Percentiles rank a stretch among this genome's conserved stretches.
Evolutionary conservation across 106 monocot species (phyloP).

Genomic region (Chionographis japonica): DNA sequence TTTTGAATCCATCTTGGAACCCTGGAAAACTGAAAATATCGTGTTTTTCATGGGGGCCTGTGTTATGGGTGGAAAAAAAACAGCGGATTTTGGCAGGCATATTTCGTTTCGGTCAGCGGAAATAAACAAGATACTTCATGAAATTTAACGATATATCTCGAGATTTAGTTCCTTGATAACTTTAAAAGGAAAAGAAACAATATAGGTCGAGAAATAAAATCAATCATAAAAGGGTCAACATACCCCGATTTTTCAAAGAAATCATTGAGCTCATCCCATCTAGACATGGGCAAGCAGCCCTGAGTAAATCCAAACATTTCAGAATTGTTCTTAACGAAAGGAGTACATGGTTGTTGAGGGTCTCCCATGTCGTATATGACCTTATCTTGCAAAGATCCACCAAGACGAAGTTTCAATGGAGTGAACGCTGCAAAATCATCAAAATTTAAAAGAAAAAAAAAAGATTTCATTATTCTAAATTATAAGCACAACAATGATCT

Average conservation of each 20-base stretch:
- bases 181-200: neutral
- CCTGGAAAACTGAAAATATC: no score
- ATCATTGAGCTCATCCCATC: conserved; percentile 48
- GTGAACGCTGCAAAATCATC: conserved; percentile 27
- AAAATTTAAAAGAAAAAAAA: neutral
- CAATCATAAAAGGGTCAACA: neutral
- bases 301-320: conserved; percentile 40
- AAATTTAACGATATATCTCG: no score
- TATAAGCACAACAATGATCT: no score
- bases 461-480: no score
- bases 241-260: conserved; percentile 43
- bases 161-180: no score
- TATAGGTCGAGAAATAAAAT: neutral
- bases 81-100: no score
- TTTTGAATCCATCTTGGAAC: no score
- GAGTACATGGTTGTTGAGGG: conserved; percentile 12
- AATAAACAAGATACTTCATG: neutral
- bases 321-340: conserved; percentile 27
- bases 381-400: conserved; percentile 50
- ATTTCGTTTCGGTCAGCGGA: no score
- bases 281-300: conserved; percentile 37
- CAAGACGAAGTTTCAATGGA: conserved; percentile 38
- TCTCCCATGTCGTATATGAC: conserved; percentile 32
- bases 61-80: no score
- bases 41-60: no score